Evolutionary conservation across 495 filamentous ascomycete species (phyloP), one percentile per base, ranked within the genome.

Genomic region (Podospora anserina): DNA sequence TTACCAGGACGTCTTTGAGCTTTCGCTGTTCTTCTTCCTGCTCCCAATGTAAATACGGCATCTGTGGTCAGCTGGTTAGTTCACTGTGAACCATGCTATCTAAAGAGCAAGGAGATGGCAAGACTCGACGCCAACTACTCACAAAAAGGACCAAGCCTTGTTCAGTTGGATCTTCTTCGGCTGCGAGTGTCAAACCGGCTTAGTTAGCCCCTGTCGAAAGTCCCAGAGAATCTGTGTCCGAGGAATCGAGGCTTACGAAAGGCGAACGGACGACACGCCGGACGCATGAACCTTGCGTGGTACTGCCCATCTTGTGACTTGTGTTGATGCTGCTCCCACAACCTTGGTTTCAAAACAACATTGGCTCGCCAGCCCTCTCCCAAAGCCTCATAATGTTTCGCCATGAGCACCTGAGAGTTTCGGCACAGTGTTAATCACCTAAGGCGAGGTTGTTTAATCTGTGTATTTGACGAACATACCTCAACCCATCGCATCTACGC

Each of bases 261-360:
- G 39, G 15, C 9, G 9, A 49, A 13, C 15, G 39, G 9, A 49
- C 15, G 39, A 11, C 39, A 49, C 9, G 39, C 39, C 39, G 39
- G 39, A 3, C 39, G 39, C 39, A 49, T 49, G 39, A 49, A 49
- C 39, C 39, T 49, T 11, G 39, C 39, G 39, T 49, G 39, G 9
- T 49, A 49, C 2, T 11, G 39, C 6, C 39, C 39, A 13, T 49
- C 39, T 62, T 69, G 39, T 15, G 19, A 55, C 11, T 61, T 60
- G 19, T 62, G 66, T 19, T 61, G 44, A 15, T 57, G 30, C 19
- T 49, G 65, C 44, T 49, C 23, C 39, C 39, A 49, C 7, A 49
- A 13, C 39, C 39, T 49, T 3, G 39, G 39, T 16, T 49, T 49
- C 9, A 49, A 16, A 11, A 49, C 39, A 49, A 49, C 39, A 49